Evolutionary conservation across 169 alveolate species (phyloP), one percentile per base, ranked within the genome.

Genomic region (Eimeria falciformis): DNA sequence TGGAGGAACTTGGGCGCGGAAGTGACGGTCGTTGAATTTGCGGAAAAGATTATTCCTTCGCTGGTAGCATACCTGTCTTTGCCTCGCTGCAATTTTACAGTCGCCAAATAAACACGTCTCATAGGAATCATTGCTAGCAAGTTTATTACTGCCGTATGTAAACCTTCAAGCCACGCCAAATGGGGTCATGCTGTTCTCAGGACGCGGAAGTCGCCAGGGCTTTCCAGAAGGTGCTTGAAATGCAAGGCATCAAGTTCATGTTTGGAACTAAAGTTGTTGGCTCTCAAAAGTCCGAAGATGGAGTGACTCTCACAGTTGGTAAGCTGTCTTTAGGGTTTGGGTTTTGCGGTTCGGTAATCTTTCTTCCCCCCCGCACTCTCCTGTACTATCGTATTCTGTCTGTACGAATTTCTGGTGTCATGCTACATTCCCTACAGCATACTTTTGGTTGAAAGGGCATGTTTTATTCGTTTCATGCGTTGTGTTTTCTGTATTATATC

Each of bases 1-100:
- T 98, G 97, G 96, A 91, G 96, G 45, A 95, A 99, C 91, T 91
- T 98, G 56, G 99, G 99, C 37, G 93, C 99, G 58, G 95, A 97
- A 94, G 98, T 97, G 58, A 95, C 96, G 5, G 98, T 97, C 23
- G 96, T 96, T 5, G 98, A 94, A 84, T 95, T 90, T 90, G 46
- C 93, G 71, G 96, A 94, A 43, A 86, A 91, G 81, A 93, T 95
- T 43, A 90, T 88, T 17, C 88, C 92, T 17, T 21, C 87, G 46
- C 62, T 91, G 83, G 94, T 91, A 33, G 79, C 86, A 27, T 68
- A 12, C n/a, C 18, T 33, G 11, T 0, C 46, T 21, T 18, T 68
- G 11, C 17, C 18, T 50, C 18, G 0, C 18, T 21, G 18, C 46
- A 12, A 14, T 21, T 68, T 37, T 1, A 12, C 46, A 29, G 79